Evolutionary conservation across 2,329 filamentous ascomycete genomes (phyloP), one percentile per base, ranked within the genome.

Genomic region (Bipolaris sorokiniana): DNA sequence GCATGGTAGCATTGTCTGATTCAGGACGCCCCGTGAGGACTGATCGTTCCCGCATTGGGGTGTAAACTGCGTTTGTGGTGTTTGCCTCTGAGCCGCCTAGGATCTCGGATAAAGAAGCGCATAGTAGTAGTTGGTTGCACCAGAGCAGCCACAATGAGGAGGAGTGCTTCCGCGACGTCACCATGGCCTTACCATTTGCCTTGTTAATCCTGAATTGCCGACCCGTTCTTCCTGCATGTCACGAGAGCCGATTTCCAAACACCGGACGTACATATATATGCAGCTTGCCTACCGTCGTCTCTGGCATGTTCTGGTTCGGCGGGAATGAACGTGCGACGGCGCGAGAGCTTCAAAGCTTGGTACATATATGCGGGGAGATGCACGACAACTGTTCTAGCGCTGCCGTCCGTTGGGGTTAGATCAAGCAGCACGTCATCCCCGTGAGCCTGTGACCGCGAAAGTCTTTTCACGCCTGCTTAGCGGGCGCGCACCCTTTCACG

Each of bases 261-360:
- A 56, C 42, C 54, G 54, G 45, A 52, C 22, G 46, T 28, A 22
- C 13, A 15, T 37, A 34, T 23, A 40, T 38, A 54, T 45, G 45
- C 54, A 54, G n/a, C 41, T 41, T 51, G 53, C 18, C 41, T 52
- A 47, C 51, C 18, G 31, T 45, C 37, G 18, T 56, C 16, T 26
- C 48, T 20, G 36, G 16, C 26, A 38, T 16, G 41, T 40, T 33
- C 50, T 28, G 26, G 26, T 26, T 45, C 28, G 33, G 33, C 45
- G 54, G 50, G 45, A 45, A 49, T 36, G 53, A 52, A 48, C 50
- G 54, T 40, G 45, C 45, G 41, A 57, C 50, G 54, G 54, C 50
- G 50, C 33, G 45, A 44, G 50, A 54, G 49, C 33, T 28, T 18
- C 33, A 44, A 56, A 56, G 49, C 54, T 53, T 56, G 49, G 49